Conservation (phyloP, 441 rosid genomes). For the Adansonia grandidieri region DNA sequence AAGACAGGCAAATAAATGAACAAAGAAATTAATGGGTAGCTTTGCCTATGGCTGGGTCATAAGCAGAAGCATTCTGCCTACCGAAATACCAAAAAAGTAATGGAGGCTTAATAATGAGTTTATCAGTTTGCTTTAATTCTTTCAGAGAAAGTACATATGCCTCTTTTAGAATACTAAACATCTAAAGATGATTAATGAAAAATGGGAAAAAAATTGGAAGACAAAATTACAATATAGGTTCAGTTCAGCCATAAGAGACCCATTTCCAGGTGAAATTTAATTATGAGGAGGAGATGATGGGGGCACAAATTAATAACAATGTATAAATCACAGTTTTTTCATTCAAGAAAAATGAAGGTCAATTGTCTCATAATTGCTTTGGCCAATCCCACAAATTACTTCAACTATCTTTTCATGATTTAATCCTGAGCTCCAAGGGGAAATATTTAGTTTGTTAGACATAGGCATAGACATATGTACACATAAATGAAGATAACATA, state of each 20-base stretch:
- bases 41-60: background rate
- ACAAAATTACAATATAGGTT: background rate
- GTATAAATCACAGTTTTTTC: background rate
- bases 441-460: too few species aligned
- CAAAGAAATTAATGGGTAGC: background rate
- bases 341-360: background rate
- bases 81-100: background rate
- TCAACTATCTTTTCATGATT: background rate
- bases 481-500: too few species aligned
- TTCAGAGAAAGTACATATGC: background rate
- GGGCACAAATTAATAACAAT: background rate
- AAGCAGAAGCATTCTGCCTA: background rate
- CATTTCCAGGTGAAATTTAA: slow-evolving; percentile 5
- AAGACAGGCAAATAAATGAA: slow-evolving; percentile 1
- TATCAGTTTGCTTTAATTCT: background rate
- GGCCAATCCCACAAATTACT: slow-evolving; percentile 9
- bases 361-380: slow-evolving; percentile 3
- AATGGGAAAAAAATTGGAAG: background rate
- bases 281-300: background rate
- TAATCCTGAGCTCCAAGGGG: background rate
- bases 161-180: background rate
- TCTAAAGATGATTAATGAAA: background rate
- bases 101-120: background rate
- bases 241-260: background rate
- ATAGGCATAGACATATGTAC: too few species aligned